Evolutionary conservation across 2,329 filamentous ascomycete species (phyloP), one percentile per base, ranked within the genome.

Genomic region (Phialocephala sp.): DNA sequence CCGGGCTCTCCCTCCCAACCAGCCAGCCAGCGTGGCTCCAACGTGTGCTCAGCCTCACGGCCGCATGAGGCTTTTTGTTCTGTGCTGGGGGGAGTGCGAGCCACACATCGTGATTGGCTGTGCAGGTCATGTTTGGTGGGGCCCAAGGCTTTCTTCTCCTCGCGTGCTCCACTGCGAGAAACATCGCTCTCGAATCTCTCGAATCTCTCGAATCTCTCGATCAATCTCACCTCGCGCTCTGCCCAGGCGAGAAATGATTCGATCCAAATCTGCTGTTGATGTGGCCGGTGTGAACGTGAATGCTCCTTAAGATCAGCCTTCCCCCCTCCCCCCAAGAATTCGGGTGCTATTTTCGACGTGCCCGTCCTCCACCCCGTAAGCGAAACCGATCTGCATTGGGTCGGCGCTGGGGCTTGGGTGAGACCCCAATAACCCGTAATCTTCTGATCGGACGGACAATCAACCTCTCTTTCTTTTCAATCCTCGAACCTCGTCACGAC

Each of bases 341-440:
- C 59, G 45, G 32, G 9, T 50, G 27, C 20, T n/a, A 52, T 22
- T 62, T 55, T 59, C 62, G 62, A 62, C 62, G 61, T 66, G 36
- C 43, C 24, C 41, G 12, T 36, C 35, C 24, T 15, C 52, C 4
- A 27, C n/a, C 39, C 36, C 18, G 39, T 41, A 50, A 65, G 55
- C 64, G 60, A 66, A 45, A 22, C 57, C 60, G 35, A 63, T 59
- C 45, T 18, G 50, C 35, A 37, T 52, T 60, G 63, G 50, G 36
- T 35, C 37, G 11, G 4, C 12, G 37, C 37, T 41, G 50, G 22
- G 11, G 50, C 50, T 35, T 57, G 62, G 47, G 58, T 62, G 60
- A 62, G 64, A 66, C 64, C 60, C 64, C 60, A 59, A 32, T 32
- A 32, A 32, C 27, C 6, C 27, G 27, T 62, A 62, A 59, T 64